Conservation (phyloP, 805 yeast species). For the Yarrowia sp. region DNA sequence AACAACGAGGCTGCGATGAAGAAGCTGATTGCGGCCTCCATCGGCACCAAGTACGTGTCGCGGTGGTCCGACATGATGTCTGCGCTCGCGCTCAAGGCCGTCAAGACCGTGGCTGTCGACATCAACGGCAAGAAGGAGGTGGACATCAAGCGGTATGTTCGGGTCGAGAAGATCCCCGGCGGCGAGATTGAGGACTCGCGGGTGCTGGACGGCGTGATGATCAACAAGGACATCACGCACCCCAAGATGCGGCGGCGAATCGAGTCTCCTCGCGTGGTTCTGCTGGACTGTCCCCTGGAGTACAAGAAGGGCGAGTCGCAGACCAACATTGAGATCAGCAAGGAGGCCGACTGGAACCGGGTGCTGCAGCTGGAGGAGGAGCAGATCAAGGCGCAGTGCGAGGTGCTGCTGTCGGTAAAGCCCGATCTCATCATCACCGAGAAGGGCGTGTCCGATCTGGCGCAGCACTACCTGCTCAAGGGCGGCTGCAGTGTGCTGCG, state of each 20-base stretch:
- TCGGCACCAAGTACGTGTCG: conserved; percentile 92
- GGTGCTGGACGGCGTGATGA: conserved; percentile 86
- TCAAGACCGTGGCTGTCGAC: conserved; percentile 68
- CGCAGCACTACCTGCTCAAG: conserved; percentile 91
- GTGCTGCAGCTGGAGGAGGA: conserved; percentile 96
- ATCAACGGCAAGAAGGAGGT: conserved; percentile 66
- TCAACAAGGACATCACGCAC: conserved; percentile 97
- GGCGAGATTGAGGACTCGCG: conserved; percentile 90
- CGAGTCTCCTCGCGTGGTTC: conserved; percentile 81
- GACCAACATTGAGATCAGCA: conserved; percentile 94
- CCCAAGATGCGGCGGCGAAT: conserved; percentile 93
- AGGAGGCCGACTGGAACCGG: conserved; percentile 95
- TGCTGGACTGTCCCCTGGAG: conserved; percentile 95
- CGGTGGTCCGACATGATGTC: conserved; percentile 94
- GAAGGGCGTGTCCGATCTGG: conserved; percentile 96
- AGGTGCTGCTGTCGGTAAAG: conserved; percentile 73
- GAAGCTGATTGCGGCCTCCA: conserved; percentile 80
- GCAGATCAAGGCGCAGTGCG: conserved; percentile 86
- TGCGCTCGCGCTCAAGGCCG: conserved; percentile 79
- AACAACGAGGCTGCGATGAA: conserved; percentile 84
- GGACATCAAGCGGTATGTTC: conserved; percentile 87
- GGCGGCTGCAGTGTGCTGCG: conserved; percentile 91
- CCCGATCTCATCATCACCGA: conserved; percentile 96
- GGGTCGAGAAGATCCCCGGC: conserved; percentile 96
- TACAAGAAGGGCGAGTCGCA: conserved; percentile 99